Evolutionary conservation across 345 rosid genomes (phyloP).

Genomic region (Eucalyptus urophylla): DNA sequence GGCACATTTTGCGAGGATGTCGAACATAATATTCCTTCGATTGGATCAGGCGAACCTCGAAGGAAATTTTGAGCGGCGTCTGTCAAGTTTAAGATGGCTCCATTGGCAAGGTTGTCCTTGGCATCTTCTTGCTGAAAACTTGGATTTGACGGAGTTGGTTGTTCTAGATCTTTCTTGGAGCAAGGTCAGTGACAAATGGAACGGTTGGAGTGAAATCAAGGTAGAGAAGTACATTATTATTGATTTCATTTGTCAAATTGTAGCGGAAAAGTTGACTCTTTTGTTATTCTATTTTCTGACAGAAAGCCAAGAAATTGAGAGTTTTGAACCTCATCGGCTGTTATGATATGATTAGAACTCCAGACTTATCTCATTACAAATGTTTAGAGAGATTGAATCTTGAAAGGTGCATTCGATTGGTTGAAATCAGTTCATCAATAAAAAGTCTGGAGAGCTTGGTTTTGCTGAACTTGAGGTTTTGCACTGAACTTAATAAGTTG

Average conservation of each 20-base stretch:
- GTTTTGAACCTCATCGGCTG: neutral
- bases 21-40: neutral
- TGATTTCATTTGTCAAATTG: neutral
- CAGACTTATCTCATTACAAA: neutral
- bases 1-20: neutral
- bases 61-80: neutral
- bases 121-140: neutral
- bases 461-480: neutral
- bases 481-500: neutral
- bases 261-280: neutral
- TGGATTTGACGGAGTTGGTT: neutral
- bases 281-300: neutral
- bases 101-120: neutral
- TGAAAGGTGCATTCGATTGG: neutral
- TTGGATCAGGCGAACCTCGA: neutral
- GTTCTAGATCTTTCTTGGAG: neutral
- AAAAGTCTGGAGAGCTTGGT: neutral
- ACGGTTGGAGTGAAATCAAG: neutral
- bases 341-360: neutral
- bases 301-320: neutral
- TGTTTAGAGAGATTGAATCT: neutral
- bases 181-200: neutral
- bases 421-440: neutral
- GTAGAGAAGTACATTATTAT: neutral
- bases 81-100: neutral